Percentiles rank a stretch among this genome's conserved stretches.
Evolutionary conservation across 2,329 filamentous ascomycete genomes (phyloP).

Genomic region (Calcarisporium arbuscula): DNA sequence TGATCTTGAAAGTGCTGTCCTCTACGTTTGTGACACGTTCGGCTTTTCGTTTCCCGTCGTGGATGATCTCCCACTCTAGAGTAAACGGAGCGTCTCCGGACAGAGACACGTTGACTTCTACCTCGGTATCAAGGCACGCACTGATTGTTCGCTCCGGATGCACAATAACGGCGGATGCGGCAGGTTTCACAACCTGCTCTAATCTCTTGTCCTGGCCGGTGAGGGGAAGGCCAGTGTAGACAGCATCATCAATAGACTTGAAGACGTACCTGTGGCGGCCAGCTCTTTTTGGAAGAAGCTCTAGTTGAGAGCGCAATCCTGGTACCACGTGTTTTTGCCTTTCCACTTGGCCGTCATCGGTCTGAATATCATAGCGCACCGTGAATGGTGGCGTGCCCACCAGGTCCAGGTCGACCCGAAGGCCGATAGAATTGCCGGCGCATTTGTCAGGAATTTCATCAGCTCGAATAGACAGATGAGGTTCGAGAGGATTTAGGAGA

Average conservation of each 20-base stretch:
- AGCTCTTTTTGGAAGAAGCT: slow-evolving; percentile 73
- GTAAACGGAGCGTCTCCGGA: slow-evolving; percentile 81
- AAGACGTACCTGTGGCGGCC: slow-evolving; percentile 87
- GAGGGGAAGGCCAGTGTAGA: slow-evolving; percentile 66
- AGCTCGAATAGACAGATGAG: slow-evolving; percentile 63
- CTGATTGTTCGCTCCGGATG: slow-evolving; percentile 48
- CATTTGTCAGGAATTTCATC: slow-evolving; percentile 93
- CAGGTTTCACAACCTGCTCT: slow-evolving; percentile 88
- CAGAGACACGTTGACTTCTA: slow-evolving; percentile 67
- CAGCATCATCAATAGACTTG: slow-evolving; percentile 69
- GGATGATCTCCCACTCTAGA: slow-evolving; percentile 86
- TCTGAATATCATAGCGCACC: slow-evolving; percentile 70
- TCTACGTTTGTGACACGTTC: slow-evolving; percentile 59
- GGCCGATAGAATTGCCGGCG: slow-evolving; percentile 84
- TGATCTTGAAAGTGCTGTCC: slow-evolving; percentile 59
- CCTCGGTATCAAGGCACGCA: slow-evolving; percentile 77
- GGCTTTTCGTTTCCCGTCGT: slow-evolving; percentile 77
- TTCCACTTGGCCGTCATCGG: slow-evolving; percentile 50
- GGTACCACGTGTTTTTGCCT: slow-evolving; percentile 51
- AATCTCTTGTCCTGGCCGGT: slow-evolving; percentile 57
- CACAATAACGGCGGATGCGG: slow-evolving; percentile 71
- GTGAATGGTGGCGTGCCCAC: slow-evolving; percentile 88
- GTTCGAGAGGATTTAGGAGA: slow-evolving; percentile 84
- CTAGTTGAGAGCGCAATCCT: slow-evolving; percentile 76
- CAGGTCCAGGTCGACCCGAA: slow-evolving; percentile 82